These are phyloP conservation scores for Starmerella apis DNA, from an alignment of 805 yeast species.

Conservation along the genomic window DNA sequence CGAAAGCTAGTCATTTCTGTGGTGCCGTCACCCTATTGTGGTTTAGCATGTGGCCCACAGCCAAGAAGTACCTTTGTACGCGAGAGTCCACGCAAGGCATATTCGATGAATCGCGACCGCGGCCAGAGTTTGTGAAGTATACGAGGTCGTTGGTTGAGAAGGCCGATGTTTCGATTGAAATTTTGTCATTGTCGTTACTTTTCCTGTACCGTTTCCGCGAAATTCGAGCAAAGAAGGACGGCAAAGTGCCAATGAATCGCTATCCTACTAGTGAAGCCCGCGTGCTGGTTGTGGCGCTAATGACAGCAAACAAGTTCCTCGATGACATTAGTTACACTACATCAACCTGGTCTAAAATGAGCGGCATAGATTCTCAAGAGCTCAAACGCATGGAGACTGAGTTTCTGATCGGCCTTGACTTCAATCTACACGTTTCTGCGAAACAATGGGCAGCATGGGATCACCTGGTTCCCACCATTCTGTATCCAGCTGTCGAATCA, in stretches of 20 bases:
- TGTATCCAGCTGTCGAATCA: conserved; percentile 11
- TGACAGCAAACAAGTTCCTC: conserved; percentile 79
- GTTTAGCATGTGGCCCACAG: conserved; percentile 14
- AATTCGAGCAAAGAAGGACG: conserved; percentile 13
- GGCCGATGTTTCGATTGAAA: conserved; percentile 29
- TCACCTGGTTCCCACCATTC: not conserved
- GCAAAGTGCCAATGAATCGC: conserved; percentile 21
- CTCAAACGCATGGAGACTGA: conserved; percentile 57
- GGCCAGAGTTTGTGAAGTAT: conserved; percentile 26
- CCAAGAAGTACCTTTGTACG: not conserved
- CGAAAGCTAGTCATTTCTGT: conserved; percentile 12
- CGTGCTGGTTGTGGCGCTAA: conserved; percentile 49
- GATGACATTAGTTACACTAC: conserved; percentile 91
- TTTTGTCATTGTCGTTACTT: conserved; percentile 30
- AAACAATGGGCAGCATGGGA: conserved; percentile 29
- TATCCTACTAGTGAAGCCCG: conserved; percentile 32
- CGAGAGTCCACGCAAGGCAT: not conserved
- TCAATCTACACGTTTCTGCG: conserved; percentile 41
- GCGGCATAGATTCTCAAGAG: conserved; percentile 49
- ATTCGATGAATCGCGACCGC: not conserved
- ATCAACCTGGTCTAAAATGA: conserved; percentile 83
- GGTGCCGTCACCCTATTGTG: conserved; percentile 18
- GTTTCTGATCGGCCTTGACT: conserved; percentile 51
- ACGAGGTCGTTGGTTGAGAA: conserved; percentile 26
- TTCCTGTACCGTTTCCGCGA: conserved; percentile 29